Base-by-base conservation (phyloP, 2,329 filamentous ascomycete species). In the Penicillium sp. region DNA sequence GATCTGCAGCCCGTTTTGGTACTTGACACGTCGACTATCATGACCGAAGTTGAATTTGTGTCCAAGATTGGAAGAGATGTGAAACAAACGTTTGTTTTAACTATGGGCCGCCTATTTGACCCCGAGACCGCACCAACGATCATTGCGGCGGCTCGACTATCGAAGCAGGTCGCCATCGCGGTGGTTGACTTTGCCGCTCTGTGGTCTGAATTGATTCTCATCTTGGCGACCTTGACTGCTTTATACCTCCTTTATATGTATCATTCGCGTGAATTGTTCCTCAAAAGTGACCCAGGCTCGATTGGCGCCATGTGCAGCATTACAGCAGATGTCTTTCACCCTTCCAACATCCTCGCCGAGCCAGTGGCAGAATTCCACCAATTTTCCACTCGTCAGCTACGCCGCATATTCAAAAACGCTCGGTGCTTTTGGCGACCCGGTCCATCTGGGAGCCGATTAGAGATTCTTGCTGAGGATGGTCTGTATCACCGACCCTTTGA, bases 241-340 rank as follows among this genome's bases (percentile, higher is more conserved):
- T 11, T 71, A 1, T 60, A 59, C 40, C 57, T 72, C 14, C 44
- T 71, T 11, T 68, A 63, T 14, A 56, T 66, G 38, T 71, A 71
- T 47, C 62, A 62, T 9, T 61, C 50, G 1, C 68, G 68, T 0
- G 55, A 62, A 8, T 67, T 69, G 16, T 69, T 71, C 22, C 62
- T 72, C 1, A 60, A 68, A 46, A 67, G 66, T 31, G 68, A 71
- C 29, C 69, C 69, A 1, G 65, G 67, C 6, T 71, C 69, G 6
- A 70, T 72, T 29, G 66, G 66, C 14, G 66, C 68, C 41, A 71
- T 71, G 67, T 72, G 68, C 39, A 71, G 68, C 56, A 68, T 72
- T 43, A 57, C 66, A 2, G 65, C 67, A 2, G 67, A 72, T 42
- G 46, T 72, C 0, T 66, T 72, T 21, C 63, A 64, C 22, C 58